A percentile compares a stretch with the other conserved stretches of the same genome.
phyloP scores from a whole-genome alignment of 2,329 filamentous ascomycete genomes.

The Exophiala lecanii-corni region DNA sequence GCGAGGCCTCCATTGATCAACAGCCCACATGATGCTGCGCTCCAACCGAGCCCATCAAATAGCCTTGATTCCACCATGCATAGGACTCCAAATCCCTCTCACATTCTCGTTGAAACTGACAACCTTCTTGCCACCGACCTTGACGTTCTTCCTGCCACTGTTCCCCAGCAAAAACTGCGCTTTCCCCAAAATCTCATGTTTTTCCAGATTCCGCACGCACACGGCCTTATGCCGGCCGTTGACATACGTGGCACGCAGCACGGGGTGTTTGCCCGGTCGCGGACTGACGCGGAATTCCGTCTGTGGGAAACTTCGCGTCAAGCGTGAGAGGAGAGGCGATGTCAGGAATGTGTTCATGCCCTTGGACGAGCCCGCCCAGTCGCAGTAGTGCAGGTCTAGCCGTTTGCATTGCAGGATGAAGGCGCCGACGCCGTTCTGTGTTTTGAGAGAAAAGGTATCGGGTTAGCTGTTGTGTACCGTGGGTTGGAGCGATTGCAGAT shows the following conservation, averaged over 20 bases:
- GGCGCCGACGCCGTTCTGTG: slow-evolving; percentile 88
- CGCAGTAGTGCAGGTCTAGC: slow-evolving; percentile 94
- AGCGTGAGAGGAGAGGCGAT: slow-evolving; percentile 58
- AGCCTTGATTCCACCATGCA: slow-evolving; percentile 52
- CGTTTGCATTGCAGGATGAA: slow-evolving; percentile 97
- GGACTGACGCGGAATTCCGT: slow-evolving; percentile 91
- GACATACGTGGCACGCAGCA: slow-evolving; percentile 86
- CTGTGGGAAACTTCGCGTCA: slow-evolving; percentile 76
- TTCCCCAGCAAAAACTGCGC: slow-evolving; percentile 47
- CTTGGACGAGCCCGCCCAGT: slow-evolving; percentile 86
- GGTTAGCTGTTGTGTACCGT: neutral
- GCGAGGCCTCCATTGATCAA: too few species aligned
- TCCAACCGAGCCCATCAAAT: slow-evolving; percentile 35
- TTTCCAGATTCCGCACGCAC: slow-evolving; percentile 81
- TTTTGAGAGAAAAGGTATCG: neutral
- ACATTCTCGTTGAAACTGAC: slow-evolving; percentile 60
- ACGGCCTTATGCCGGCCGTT: slow-evolving; percentile 82
- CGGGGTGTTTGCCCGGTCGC: slow-evolving; percentile 81
- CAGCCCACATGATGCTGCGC: too few species aligned
- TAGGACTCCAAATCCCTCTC: slow-evolving; percentile 61
- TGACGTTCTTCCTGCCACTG: slow-evolving; percentile 47
- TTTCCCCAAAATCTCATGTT: slow-evolving; percentile 76
- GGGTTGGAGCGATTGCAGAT: neutral
- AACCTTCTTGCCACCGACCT: slow-evolving; percentile 52
- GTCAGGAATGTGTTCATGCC: slow-evolving; percentile 74